Conservation (phyloP, 2,329 filamentous ascomycete genomes). For the Dactylellina haptotyla region DNA sequence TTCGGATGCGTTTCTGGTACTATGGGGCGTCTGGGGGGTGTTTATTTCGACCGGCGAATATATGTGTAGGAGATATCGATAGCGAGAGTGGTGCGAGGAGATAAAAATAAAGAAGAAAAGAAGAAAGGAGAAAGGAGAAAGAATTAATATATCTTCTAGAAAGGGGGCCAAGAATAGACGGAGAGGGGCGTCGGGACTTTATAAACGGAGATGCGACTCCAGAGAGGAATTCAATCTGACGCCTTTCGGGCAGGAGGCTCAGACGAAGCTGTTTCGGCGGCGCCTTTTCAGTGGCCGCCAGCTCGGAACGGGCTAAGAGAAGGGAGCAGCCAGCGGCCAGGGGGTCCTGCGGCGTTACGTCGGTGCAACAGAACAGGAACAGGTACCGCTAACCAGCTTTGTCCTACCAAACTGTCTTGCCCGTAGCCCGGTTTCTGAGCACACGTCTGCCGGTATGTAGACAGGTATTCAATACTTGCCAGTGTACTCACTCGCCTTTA, state of each 20-base stretch:
- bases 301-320: too few relatives aligned
- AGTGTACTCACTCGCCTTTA: too few relatives aligned
- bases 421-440: too few relatives aligned
- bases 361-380: background rate
- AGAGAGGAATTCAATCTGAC: background rate
- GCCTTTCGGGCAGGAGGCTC: constrained; percentile 16
- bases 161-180: background rate
- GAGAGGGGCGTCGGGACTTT: background rate
- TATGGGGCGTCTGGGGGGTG: background rate
- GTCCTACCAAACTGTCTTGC: background rate
- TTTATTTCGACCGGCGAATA: background rate
- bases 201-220: background rate
- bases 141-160: background rate
- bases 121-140: background rate
- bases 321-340: background rate
- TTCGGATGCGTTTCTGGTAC: background rate
- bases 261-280: constrained; percentile 20
- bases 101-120: background rate
- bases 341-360: background rate
- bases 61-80: background rate
- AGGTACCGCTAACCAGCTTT: background rate
- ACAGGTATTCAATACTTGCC: too few relatives aligned
- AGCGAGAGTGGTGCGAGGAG: background rate
- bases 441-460: too few relatives aligned
- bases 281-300: background rate